These are phyloP conservation scores for Ceratopteris richardii DNA, from an alignment of 75 land plant genomes.

Conservation along the genomic window DNA sequence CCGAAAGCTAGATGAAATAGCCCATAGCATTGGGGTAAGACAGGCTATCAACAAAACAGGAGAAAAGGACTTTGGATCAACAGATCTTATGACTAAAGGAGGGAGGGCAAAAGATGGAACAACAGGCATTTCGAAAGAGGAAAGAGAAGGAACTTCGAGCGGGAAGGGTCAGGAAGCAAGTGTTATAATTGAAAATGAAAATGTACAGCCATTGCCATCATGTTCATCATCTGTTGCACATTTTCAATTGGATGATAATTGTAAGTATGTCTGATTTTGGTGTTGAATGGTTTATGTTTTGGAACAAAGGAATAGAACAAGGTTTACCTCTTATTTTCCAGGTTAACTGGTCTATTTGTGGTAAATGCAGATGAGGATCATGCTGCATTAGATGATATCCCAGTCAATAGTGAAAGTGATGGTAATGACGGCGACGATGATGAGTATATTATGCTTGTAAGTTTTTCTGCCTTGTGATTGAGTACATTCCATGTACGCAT, in stretches of 20 bases:
- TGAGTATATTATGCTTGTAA: constrained; percentile 71
- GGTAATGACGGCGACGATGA: constrained; percentile 54
- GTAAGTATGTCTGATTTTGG: no score
- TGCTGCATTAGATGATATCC: constrained; percentile 20
- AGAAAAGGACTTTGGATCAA: not conserved
- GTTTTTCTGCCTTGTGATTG: constrained; percentile 8
- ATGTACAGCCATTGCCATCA: no score
- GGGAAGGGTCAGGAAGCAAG: no score
- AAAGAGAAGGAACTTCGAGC: not conserved
- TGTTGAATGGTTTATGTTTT: no score
- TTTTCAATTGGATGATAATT: no score
- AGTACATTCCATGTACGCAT: no score
- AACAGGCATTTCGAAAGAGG: not conserved
- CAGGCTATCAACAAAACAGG: constrained; percentile 1
- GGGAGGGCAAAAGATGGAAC: no score
- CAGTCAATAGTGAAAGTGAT: constrained; percentile 18
- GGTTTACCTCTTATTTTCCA: constrained; percentile 13
- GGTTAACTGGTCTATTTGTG: constrained; percentile 42
- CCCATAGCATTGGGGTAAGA: constrained; percentile 21
- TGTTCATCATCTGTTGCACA: no score
- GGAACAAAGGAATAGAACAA: no score
- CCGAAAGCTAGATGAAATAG: constrained; percentile 67
- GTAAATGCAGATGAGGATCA: not conserved
- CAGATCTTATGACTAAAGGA: no score
- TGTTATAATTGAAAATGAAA: no score